phyloP scores from a whole-genome alignment of 176 grass and related monocot species.

The Panicum miliaceum region DNA sequence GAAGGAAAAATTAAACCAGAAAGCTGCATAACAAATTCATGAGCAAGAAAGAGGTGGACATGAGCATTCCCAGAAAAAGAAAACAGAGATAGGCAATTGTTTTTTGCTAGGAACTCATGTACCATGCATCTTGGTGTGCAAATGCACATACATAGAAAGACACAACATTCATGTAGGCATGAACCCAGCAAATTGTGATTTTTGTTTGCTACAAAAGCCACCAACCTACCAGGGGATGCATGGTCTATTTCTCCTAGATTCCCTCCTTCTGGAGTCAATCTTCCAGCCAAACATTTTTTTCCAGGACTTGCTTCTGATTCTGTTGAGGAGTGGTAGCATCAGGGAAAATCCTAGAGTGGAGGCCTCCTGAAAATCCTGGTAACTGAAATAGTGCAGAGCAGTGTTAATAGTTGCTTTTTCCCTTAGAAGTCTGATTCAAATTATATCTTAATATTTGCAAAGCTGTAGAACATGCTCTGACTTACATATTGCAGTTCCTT shows the following conservation, averaged over 20 bases:
- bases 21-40: background rate
- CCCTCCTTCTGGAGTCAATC: background rate
- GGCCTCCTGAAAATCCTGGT: background rate
- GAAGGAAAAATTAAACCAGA: background rate
- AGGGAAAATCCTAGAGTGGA: background rate
- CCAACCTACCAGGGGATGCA: background rate
- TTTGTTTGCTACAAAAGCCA: background rate
- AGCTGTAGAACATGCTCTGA: background rate
- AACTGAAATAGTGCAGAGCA: background rate
- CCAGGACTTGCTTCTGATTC: background rate
- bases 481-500: background rate
- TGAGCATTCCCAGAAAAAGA: background rate
- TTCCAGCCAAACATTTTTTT: slow-evolving; percentile 8
- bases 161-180: background rate
- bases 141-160: background rate
- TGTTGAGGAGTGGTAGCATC: slow-evolving; percentile 1
- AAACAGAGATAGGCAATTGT: background rate
- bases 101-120: slow-evolving; percentile 1
- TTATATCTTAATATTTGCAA: background rate
- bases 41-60: background rate
- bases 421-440: background rate
- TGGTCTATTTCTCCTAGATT: background rate
- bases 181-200: background rate
- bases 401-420: background rate
- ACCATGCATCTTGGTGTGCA: background rate